Base-by-base conservation (phyloP, 139 green algal genomes). In the Deuterostichococcus epilithicus region DNA sequence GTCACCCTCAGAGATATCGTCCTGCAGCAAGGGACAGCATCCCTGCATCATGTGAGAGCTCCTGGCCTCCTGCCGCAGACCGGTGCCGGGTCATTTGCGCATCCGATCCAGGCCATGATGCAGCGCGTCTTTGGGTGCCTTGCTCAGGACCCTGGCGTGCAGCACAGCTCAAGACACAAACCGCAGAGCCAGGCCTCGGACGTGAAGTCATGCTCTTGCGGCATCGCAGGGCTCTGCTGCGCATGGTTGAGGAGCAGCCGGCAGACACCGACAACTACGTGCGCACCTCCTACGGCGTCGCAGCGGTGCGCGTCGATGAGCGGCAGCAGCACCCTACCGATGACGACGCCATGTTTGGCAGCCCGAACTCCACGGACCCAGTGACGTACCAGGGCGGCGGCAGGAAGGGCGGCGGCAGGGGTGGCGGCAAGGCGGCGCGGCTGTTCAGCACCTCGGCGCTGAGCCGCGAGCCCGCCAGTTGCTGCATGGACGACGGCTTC, bases 401-500 rank as follows among this genome's bases (percentile, higher is more conserved):
- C 30, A 36, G 72, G 58, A 32, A 15, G 5, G 22, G 60, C 26
- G 60, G 26, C 60, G 10, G 26, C n/a, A 22, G 35, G 52, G 28
- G 52, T 23, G 18, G 52, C 52, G 52, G 52, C 52, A 63, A 63
- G 52, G 13, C 52, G 52, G 52, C 52, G 18, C 52, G 52, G 10
- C 52, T 80, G 59, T 89, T 89, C 82, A 83, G 68, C 42, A 84
- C 85, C 33, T 73, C 73, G 10, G 52, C 52, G 28, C 26, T 63
- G 52, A 30, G 18, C 3, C 37, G 52, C 3, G 52, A 63, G 18
- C 52, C 52, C 20, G 52, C 52, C 52, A 20, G 52, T 13, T 63
- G 94, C 34, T 98, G 94, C 88, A 94, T 96, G 82, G 94, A 98
- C 84, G 88, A 94, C 73, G 89, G 91, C 38, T 94, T 94, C 79